Conservation (phyloP, 352 stramenopile genomes). For the Globisporangium middletonii region DNA sequence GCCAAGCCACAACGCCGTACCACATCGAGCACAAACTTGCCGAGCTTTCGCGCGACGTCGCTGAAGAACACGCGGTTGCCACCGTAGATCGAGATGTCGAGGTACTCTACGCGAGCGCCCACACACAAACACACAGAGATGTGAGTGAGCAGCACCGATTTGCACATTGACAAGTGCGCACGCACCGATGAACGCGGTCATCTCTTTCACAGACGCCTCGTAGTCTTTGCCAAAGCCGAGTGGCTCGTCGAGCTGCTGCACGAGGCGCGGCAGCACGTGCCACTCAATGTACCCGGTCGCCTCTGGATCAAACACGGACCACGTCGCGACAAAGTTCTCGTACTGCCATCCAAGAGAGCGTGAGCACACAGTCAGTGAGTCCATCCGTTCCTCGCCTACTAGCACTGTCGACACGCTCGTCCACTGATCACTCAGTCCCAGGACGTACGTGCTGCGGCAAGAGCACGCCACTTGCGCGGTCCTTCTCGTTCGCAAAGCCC, state of each 20-base stretch:
- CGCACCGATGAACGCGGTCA: slow-evolving; percentile 49
- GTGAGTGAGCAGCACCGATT: too few relatives aligned
- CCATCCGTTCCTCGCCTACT: background rate
- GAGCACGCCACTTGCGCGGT: slow-evolving; percentile 44
- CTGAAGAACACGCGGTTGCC: slow-evolving; percentile 56
- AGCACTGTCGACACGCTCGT: background rate
- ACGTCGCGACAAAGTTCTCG: slow-evolving; percentile 52
- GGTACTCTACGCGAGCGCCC: too few relatives aligned
- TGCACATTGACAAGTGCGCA: too few relatives aligned
- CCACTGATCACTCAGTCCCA: background rate
- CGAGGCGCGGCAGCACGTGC: slow-evolving; percentile 48
- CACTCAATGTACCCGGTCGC: slow-evolving; percentile 74
- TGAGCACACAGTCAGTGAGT: background rate
- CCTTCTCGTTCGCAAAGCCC: slow-evolving; percentile 70
- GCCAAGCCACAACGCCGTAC: slow-evolving; percentile 11
- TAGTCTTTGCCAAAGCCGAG: slow-evolving; percentile 51
- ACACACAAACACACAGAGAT: too few relatives aligned
- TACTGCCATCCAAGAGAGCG: slow-evolving; percentile 26
- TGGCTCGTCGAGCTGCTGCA: slow-evolving; percentile 58
- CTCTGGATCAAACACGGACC: slow-evolving; percentile 61
- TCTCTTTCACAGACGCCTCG: slow-evolving; percentile 39
- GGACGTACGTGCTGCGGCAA: slow-evolving; percentile 32
- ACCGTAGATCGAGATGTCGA: slow-evolving; percentile 45
- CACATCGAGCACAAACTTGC: slow-evolving; percentile 57
- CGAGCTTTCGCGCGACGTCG: slow-evolving; percentile 43